A percentile compares a stretch with the other conserved stretches of the same genome.
Conservation (phyloP, 2,329 filamentous ascomycete genomes). For the Camptophora hylomeconis region DNA sequence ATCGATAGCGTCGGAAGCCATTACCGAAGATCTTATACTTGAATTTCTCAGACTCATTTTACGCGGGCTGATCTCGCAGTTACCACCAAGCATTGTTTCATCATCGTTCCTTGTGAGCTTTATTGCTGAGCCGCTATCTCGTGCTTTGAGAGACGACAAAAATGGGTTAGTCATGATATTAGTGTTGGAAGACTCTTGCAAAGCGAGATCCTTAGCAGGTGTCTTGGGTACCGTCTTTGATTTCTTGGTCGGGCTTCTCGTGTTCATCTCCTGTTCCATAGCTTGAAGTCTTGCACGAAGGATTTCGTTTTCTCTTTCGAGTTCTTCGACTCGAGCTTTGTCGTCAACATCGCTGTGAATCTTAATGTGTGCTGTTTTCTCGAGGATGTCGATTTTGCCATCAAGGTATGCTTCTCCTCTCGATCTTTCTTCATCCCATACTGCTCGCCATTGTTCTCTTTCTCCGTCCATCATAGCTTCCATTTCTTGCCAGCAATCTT, state of each 20-base stretch:
- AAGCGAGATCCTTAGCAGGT: constrained; percentile 8
- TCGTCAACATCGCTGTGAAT: constrained; percentile 43
- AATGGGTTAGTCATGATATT: constrained; percentile 15
- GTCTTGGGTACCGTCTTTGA: constrained; percentile 14
- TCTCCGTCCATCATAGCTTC: constrained; percentile 64
- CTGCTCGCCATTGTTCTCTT: constrained; percentile 66
- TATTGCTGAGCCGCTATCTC: constrained; percentile 11
- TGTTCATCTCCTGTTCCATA: constrained; percentile 52
- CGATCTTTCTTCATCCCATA: constrained; percentile 55
- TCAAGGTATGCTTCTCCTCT: constrained; percentile 70
- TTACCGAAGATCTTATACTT: constrained; percentile 5
- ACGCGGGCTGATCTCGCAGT: constrained; percentile 14
- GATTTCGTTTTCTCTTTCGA: constrained; percentile 59
- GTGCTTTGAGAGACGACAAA: constrained; percentile 9
- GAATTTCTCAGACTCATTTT: constrained; percentile 15
- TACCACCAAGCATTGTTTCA: no score
- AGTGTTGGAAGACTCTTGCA: constrained; percentile 13
- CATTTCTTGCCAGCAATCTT: constrained; percentile 80
- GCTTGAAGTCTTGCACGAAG: constrained; percentile 52
- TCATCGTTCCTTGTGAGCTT: no score
- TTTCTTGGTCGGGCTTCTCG: constrained; percentile 50
- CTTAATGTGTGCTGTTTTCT: constrained; percentile 25
- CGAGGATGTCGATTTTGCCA: constrained; percentile 67
- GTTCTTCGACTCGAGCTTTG: constrained; percentile 39
- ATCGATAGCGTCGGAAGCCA: constrained; percentile 1